phyloP scores from a whole-genome alignment of 441 rosid genomes.

The Pelargonium fulgidum region DNA sequence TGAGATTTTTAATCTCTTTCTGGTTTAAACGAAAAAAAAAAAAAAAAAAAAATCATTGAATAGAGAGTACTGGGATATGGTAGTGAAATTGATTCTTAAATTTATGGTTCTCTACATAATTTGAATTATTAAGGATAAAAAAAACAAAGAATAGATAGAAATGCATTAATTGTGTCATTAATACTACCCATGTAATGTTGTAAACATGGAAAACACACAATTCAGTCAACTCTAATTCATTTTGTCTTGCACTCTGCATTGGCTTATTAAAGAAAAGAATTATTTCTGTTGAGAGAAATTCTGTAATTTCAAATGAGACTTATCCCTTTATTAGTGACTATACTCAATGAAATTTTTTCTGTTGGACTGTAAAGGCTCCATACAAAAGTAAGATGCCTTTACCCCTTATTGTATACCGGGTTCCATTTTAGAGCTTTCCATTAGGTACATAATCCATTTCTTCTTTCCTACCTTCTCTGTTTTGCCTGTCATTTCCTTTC shows the following conservation, averaged over 20 bases:
- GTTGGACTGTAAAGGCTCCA: not conserved
- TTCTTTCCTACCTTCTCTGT: conserved; percentile 17
- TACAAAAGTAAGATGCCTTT: conserved; percentile 12
- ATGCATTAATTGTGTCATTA: conserved; percentile 20
- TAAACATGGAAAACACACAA: conserved; percentile 27
- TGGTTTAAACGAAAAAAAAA: not conserved
- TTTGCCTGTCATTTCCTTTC: conserved; percentile 14
- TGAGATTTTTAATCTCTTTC: conserved; percentile 15
- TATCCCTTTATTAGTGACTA: conserved; percentile 15
- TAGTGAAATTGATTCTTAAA: conserved; percentile 15
- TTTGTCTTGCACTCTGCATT: conserved; percentile 19
- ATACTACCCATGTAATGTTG: conserved; percentile 15
- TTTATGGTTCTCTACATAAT: conserved; percentile 16
- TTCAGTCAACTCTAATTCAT: conserved; percentile 16
- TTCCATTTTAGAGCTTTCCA: conserved; percentile 15
- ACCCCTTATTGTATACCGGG: conserved; percentile 13
- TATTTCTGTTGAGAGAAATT: conserved; percentile 23
- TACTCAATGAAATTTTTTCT: conserved; percentile 20
- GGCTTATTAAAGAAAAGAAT: conserved; percentile 30
- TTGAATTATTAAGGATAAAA: conserved; percentile 18
- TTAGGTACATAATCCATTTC: conserved; percentile 15
- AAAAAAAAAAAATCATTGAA: conserved; percentile 8
- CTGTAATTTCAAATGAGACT: conserved; percentile 21
- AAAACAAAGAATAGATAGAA: conserved; percentile 21
- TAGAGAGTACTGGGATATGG: conserved; percentile 21